Evolutionary conservation across 106 monocot species (phyloP).

Genomic region (Dioscorea alata): DNA sequence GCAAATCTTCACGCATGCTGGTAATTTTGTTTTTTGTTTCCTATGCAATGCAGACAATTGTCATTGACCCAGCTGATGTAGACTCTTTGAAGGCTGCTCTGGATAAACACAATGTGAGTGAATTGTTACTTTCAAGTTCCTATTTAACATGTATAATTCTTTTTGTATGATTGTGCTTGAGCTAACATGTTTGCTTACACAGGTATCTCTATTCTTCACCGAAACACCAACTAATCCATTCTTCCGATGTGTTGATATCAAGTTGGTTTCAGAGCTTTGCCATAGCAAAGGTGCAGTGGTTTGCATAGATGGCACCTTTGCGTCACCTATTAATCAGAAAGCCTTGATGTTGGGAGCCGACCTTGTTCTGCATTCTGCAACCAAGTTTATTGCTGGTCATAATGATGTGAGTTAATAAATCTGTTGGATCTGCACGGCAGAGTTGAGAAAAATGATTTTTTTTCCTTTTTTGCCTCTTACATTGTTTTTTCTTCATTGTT

Average conservation of each 20-base stretch:
- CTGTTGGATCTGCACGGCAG: background rate
- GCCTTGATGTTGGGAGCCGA: constrained; percentile 88
- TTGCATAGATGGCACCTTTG: constrained; percentile 97
- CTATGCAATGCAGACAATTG: constrained; percentile 49
- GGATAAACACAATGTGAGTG: constrained; percentile 63
- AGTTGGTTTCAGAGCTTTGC: constrained; percentile 82
- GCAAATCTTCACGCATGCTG: background rate
- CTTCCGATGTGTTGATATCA: constrained; percentile 86
- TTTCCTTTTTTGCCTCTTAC: background rate
- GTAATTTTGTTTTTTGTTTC: background rate
- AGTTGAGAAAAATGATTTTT: background rate
- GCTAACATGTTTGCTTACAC: constrained; percentile 2
- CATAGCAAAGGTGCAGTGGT: constrained; percentile 79
- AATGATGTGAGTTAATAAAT: constrained; percentile 74
- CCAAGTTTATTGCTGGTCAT: constrained; percentile 92
- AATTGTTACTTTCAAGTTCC: background rate
- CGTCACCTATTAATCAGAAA: constrained; percentile 96
- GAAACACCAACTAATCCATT: constrained; percentile 98
- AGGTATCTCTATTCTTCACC: constrained; percentile 98
- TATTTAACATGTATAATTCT: constrained; percentile 2
- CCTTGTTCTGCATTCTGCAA: constrained; percentile 89
- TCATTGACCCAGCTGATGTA: constrained; percentile 91
- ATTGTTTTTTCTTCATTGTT: background rate
- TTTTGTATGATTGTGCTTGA: background rate
- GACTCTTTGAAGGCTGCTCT: constrained; percentile 57